These are phyloP conservation scores for Podaxis carcinomalis DNA, from an alignment of 768 basidiomycete genomes.

Conservation along the genomic window DNA sequence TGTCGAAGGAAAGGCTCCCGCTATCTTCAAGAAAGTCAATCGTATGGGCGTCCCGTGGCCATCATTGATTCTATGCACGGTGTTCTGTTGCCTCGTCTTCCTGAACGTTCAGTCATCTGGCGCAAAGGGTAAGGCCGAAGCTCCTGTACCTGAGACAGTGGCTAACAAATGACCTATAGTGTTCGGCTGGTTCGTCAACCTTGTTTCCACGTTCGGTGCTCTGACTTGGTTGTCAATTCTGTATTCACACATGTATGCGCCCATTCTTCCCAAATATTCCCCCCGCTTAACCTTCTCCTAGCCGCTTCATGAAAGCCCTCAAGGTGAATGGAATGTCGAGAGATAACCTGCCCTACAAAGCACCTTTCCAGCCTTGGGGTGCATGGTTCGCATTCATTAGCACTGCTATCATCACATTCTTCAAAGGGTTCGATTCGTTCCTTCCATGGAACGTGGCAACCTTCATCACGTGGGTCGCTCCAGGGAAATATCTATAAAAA, in stretches of 20 bases:
- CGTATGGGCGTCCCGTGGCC: constrained; percentile 46
- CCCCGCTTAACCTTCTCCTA: constrained; percentile 13
- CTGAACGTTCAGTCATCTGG: constrained; percentile 48
- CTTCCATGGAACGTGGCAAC: constrained; percentile 48
- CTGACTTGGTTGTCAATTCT: constrained; percentile 50
- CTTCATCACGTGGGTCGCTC: constrained; percentile 52
- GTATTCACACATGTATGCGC: constrained; percentile 54
- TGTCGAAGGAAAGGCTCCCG: constrained; percentile 45
- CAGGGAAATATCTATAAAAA: not conserved
- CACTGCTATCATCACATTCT: constrained; percentile 49
- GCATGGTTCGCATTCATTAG: constrained; percentile 54
- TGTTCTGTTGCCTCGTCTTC: constrained; percentile 55
- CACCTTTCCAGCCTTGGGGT: constrained; percentile 61
- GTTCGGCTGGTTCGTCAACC: constrained; percentile 45
- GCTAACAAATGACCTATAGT: constrained; percentile 33
- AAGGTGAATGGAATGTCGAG: constrained; percentile 36
- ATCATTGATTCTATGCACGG: constrained; percentile 47
- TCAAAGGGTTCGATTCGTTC: constrained; percentile 55
- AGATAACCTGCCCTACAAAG: constrained; percentile 44
- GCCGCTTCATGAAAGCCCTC: constrained; percentile 42
- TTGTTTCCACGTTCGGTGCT: constrained; percentile 45
- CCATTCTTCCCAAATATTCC: not conserved
- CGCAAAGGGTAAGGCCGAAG: constrained; percentile 37
- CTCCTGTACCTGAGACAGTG: constrained; percentile 18
- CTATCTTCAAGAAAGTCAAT: constrained; percentile 40